Percentiles rank a stretch among this genome's conserved stretches.
These are phyloP conservation scores for Rhizophagus clarus DNA, from an alignment of 192 early-diverging fungal genomes.

Conservation along the genomic window DNA sequence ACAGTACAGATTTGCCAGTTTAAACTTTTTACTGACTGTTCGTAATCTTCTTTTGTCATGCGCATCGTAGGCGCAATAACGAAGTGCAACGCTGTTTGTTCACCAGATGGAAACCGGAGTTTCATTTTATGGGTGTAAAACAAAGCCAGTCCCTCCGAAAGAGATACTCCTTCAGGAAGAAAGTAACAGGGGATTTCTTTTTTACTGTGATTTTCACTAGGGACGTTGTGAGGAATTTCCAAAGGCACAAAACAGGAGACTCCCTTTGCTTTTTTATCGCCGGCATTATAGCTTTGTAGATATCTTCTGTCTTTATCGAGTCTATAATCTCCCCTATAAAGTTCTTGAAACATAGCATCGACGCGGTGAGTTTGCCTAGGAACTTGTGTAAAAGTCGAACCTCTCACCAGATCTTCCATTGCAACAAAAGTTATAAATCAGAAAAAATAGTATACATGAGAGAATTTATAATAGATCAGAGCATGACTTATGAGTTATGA, in stretches of 20 bases:
- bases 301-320: no score
- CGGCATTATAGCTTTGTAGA: background rate
- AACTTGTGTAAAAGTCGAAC: no score
- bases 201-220: background rate
- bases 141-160: background rate
- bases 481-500: no score
- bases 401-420: no score
- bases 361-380: no score
- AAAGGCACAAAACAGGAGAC: constrained; percentile 2
- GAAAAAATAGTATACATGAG: no score
- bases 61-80: background rate
- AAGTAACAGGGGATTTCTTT: background rate
- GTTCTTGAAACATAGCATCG: no score
- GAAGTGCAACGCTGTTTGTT: background rate
- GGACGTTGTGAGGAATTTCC: background rate
- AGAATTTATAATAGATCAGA: no score
- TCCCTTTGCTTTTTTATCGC: background rate
- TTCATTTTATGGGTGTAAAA: background rate
- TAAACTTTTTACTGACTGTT: background rate
- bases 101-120: background rate
- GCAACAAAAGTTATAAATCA: no score
- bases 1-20: background rate
- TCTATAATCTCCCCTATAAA: no score
- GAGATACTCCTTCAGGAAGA: background rate
- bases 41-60: background rate